These are phyloP conservation scores for Saccharum spontaneum DNA, from an alignment of 176 grass and related monocot genomes.

Conservation along the genomic window DNA sequence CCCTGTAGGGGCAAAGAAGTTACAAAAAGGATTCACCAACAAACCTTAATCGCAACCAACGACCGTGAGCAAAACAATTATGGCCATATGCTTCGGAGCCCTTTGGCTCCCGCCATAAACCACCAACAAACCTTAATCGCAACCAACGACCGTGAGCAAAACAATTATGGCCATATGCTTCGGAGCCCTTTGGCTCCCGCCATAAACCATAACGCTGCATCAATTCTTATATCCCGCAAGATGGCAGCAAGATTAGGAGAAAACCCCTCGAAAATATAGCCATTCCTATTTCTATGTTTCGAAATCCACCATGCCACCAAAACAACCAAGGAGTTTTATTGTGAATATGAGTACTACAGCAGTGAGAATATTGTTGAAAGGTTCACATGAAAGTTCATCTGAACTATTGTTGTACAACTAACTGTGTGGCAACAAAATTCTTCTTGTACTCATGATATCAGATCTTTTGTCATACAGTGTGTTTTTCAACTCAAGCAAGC, in stretches of 20 bases:
- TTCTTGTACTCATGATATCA: slow-evolving; percentile 21
- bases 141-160: neutral
- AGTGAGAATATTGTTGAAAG: neutral
- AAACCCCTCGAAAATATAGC: neutral
- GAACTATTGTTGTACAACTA: neutral
- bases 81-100: neutral
- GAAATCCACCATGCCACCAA: neutral
- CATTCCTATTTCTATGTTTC: neutral
- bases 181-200: neutral
- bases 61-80: neutral
- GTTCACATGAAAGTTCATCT: neutral
- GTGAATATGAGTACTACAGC: neutral
- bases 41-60: neutral
- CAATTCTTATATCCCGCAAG: neutral
- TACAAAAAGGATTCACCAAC: neutral
- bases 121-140: neutral
- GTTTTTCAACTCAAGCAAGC: neutral
- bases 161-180: neutral
- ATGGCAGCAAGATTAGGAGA: neutral
- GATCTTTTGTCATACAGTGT: neutral
- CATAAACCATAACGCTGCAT: neutral
- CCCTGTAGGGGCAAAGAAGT: neutral
- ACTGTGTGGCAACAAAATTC: neutral
- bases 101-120: neutral
- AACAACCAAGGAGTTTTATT: neutral